Evolutionary conservation across 257 asterid genomes (phyloP), one percentile per base, ranked within the genome.

Genomic region (Ehretia macrophylla): DNA sequence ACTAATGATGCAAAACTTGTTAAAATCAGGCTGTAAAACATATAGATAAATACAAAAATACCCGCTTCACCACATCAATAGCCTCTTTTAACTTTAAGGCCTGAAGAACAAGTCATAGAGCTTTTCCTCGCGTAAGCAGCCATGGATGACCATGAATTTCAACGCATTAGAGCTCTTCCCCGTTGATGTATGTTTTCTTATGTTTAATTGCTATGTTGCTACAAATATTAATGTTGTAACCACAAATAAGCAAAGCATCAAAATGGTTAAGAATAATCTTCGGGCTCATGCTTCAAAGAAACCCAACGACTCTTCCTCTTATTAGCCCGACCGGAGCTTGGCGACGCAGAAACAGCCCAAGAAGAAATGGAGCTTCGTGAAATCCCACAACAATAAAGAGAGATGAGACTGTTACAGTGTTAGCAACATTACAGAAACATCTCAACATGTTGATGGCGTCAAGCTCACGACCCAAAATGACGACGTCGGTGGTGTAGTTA

Each of bases 231-330:
- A n/a, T 48, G 14, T 5, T 6, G 27, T 14, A 42, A 32, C 10
- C 10, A 45, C 53, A 63, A 45, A 89, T 93, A 97, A 95, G 95
- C 16, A 89, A 81, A 70, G 94, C 97, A 14, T 71, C 94, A 0
- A 85, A 71, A 57, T 93, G 97, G 97, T 82, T 93, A 70, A 72
- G 94, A 69, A 84, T 79, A 0, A 86, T 93, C 17, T 71, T 93
- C 54, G 95, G 96, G 4, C 83, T 88, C 47, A 10, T 17, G 17
- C 57, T 52, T 18, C 10, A 21, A 86, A 83, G 44, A 79, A 46
- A 57, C 49, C 79, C 52, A 76, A 79, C 35, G 14, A 17, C 14
- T 20, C 68, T 13, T 13, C 73, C 5, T 44, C 72, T 39, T 20
- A 55, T 10, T 51, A 52, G 4, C 54, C 54, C 4, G 63, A 1